phyloP scores from a whole-genome alignment of 345 rosid species.

The Sisymbrium irio region DNA sequence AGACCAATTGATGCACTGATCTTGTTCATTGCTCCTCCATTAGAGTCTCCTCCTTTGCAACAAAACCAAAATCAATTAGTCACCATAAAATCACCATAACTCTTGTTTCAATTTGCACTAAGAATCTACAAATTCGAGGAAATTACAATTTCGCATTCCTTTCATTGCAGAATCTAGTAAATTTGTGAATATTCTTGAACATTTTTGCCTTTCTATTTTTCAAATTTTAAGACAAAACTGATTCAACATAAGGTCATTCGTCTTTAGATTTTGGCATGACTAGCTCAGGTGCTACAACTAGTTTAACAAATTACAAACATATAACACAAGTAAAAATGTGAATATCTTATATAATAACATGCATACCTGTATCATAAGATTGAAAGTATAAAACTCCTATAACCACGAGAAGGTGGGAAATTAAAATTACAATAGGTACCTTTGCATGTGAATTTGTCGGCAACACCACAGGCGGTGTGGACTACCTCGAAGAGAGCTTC shows the following conservation, averaged over 20 bases:
- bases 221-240: not conserved
- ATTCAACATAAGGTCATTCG: not conserved
- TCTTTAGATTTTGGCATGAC: not conserved
- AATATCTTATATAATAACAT: not conserved
- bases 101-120: not conserved
- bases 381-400: not conserved
- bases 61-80: not conserved
- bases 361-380: not conserved
- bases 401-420: not conserved
- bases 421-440: not conserved
- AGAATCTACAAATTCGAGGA: not conserved
- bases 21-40: constrained; percentile 27
- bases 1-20: constrained; percentile 23
- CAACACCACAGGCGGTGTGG: not conserved
- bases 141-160: not conserved
- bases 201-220: not conserved
- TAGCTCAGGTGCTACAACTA: not conserved
- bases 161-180: not conserved
- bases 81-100: not conserved
- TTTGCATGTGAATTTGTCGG: constrained; percentile 10
- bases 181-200: not conserved
- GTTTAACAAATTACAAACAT: not conserved
- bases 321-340: not conserved
- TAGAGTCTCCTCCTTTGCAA: constrained; percentile 10
- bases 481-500: not conserved